Evolutionary conservation across 1,284 basidiomycete genomes (phyloP).

Genomic region (Serendipita sp.): DNA sequence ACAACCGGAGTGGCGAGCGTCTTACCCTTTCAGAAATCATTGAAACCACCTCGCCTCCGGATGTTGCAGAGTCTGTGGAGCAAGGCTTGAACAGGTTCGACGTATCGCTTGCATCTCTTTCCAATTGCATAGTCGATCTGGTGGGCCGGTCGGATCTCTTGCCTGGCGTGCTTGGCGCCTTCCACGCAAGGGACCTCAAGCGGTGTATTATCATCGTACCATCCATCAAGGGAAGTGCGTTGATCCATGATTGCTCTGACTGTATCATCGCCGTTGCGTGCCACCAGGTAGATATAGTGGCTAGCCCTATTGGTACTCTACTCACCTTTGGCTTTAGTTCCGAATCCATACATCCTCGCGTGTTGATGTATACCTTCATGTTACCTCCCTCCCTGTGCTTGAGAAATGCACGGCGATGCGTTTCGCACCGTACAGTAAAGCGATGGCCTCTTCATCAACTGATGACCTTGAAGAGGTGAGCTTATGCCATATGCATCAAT

Average conservation of each 20-base stretch:
- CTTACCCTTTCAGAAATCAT: constrained; percentile 28
- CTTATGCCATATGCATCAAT: neutral
- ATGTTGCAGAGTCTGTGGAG: constrained; percentile 12
- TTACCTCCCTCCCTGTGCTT: constrained; percentile 57
- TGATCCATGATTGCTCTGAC: constrained; percentile 44
- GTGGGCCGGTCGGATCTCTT: constrained; percentile 15
- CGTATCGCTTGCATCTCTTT: constrained; percentile 43
- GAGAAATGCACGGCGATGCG: constrained; percentile 48
- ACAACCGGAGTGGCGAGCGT: neutral
- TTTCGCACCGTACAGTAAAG: constrained; percentile 44
- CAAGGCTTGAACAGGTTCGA: constrained; percentile 23
- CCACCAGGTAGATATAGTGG: constrained; percentile 47
- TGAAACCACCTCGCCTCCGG: constrained; percentile 19
- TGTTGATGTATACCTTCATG: constrained; percentile 48
- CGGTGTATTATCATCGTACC: constrained; percentile 51
- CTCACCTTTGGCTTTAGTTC: constrained; percentile 34
- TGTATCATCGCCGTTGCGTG: constrained; percentile 55
- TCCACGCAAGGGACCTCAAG: constrained; percentile 45
- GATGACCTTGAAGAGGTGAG: constrained; percentile 13
- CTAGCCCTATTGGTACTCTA: neutral
- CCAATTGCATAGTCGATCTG: constrained; percentile 54
- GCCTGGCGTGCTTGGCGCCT: constrained; percentile 29
- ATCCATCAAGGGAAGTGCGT: constrained; percentile 47
- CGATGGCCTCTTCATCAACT: neutral
- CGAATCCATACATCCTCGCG: constrained; percentile 58